Conservation (phyloP, 257 asterid species). For the Lithospermum erythrorhizon region DNA sequence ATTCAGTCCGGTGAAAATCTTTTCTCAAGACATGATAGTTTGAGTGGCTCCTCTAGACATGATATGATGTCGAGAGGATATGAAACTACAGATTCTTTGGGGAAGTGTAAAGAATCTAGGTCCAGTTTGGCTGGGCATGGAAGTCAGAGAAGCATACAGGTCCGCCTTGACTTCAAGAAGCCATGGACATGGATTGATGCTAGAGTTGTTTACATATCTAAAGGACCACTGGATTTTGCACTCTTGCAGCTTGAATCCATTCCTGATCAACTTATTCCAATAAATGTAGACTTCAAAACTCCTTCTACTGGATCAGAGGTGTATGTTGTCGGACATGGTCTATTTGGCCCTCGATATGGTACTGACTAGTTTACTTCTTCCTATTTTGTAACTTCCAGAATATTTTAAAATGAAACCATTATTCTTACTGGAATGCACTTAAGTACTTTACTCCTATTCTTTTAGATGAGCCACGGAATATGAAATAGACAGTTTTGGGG, state of each 20-base stretch:
- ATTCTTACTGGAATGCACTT: background rate
- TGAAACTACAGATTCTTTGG: conserved; percentile 21
- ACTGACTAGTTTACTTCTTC: conserved; percentile 7
- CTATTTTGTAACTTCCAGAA: background rate
- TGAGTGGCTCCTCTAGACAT: conserved; percentile 14
- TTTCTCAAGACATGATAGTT: conserved; percentile 17
- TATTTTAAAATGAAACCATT: background rate
- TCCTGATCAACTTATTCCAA: conserved; percentile 65
- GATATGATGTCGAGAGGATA: conserved; percentile 18
- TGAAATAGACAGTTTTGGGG: too few species aligned
- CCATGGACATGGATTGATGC: conserved; percentile 98
- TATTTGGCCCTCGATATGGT: conserved; percentile 98
- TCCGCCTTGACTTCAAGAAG: conserved; percentile 62
- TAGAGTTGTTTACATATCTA: conserved; percentile 60
- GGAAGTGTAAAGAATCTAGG: conserved; percentile 24
- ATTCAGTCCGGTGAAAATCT: conserved; percentile 18
- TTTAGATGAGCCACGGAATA: background rate
- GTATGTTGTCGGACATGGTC: conserved; percentile 86
- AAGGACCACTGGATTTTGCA: conserved; percentile 93
- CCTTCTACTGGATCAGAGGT: conserved; percentile 84
- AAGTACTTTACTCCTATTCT: background rate
- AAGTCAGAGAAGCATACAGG: conserved; percentile 47
- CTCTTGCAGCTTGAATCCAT: conserved; percentile 64
- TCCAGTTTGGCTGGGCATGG: conserved; percentile 17
- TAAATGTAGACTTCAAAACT: conserved; percentile 44